These are phyloP conservation scores for Dendrostoma leiphaemia DNA, from an alignment of 2,329 filamentous ascomycete species.

Conservation along the genomic window DNA sequence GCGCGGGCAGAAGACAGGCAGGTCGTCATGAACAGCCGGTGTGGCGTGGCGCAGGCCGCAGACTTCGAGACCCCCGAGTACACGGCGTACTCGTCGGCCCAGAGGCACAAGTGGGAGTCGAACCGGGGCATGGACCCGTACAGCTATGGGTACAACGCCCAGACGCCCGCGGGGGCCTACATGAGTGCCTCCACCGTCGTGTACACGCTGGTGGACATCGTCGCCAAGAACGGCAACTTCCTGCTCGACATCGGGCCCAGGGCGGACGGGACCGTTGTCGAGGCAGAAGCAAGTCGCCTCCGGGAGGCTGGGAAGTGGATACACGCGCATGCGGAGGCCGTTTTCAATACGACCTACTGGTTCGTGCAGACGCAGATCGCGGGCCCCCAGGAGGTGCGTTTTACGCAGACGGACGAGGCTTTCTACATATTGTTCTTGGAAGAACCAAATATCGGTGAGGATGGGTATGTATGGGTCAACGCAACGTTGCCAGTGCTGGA, in stretches of 20 bases:
- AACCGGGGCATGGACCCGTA: slow-evolving; percentile 60
- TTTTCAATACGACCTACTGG: slow-evolving; percentile 58
- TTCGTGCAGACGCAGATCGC: slow-evolving; percentile 41
- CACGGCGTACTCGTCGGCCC: slow-evolving; percentile 44
- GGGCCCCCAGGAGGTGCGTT: slow-evolving; percentile 33
- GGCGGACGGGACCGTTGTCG: slow-evolving; percentile 53
- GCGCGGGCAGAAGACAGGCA: slow-evolving; percentile 39
- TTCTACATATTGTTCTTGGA: slow-evolving; percentile 44
- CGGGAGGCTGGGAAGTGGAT: slow-evolving; percentile 54
- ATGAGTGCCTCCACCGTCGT: slow-evolving; percentile 51
- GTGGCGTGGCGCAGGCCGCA: slow-evolving; percentile 45
- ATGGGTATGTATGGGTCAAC: slow-evolving; percentile 34
- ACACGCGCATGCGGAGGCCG: slow-evolving; percentile 48
- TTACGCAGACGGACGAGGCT: slow-evolving; percentile 43
- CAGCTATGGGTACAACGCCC: slow-evolving; percentile 58
- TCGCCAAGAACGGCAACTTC: slow-evolving; percentile 55
- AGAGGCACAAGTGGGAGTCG: slow-evolving; percentile 57
- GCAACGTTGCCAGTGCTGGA: slow-evolving; percentile 40
- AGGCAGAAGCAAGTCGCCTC: slow-evolving; percentile 45
- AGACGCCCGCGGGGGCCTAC: slow-evolving; percentile 46
- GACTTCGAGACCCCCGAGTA: slow-evolving; percentile 65
- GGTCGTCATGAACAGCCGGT: slow-evolving; percentile 56
- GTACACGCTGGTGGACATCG: slow-evolving; percentile 47
- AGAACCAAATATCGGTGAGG: slow-evolving; percentile 28
- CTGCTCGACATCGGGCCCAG: slow-evolving; percentile 54